A percentile compares a stretch with the other conserved stretches of the same genome.
These are phyloP conservation scores for Chiua virens DNA, from an alignment of 768 basidiomycete genomes.

Conservation along the genomic window DNA sequence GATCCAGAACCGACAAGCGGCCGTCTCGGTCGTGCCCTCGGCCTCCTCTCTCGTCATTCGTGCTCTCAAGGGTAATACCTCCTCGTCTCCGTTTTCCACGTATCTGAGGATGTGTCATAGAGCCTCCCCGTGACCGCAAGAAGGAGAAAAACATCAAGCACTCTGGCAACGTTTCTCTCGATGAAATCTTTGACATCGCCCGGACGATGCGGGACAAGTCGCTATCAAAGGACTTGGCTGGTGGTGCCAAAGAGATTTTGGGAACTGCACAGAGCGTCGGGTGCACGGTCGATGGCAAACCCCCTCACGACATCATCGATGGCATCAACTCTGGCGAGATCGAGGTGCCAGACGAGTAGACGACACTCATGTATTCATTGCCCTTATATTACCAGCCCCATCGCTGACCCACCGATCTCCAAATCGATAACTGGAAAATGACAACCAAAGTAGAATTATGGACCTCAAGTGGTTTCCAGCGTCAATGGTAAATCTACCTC, in stretches of 20 bases:
- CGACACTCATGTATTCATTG: constrained; percentile 20
- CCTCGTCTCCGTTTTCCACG: not conserved
- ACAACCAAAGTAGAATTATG: not conserved
- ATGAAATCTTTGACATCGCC: constrained; percentile 94
- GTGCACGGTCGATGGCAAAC: constrained; percentile 92
- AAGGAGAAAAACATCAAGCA: constrained; percentile 99
- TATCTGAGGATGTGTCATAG: constrained; percentile 40
- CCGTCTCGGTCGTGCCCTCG: constrained; percentile 94
- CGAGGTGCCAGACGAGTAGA: constrained; percentile 84
- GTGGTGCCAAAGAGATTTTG: constrained; percentile 94
- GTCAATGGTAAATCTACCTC: constrained; percentile 11
- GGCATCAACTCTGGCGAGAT: constrained; percentile 81
- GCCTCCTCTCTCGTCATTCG: constrained; percentile 97
- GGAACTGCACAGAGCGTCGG: constrained; percentile 97
- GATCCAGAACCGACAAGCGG: constrained; percentile 99
- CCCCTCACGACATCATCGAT: constrained; percentile 92
- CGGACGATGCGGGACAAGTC: constrained; percentile 96
- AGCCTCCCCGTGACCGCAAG: constrained; percentile 98
- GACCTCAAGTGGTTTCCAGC: constrained; percentile 11
- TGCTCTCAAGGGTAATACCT: constrained; percentile 86
- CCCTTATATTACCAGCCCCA: constrained; percentile 8
- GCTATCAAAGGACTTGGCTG: constrained; percentile 86
- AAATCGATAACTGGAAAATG: no score
- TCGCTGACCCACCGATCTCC: no score
- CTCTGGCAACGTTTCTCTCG: constrained; percentile 87